phyloP scores from a whole-genome alignment of 345 rosid species.

The Microcos paniculata region DNA sequence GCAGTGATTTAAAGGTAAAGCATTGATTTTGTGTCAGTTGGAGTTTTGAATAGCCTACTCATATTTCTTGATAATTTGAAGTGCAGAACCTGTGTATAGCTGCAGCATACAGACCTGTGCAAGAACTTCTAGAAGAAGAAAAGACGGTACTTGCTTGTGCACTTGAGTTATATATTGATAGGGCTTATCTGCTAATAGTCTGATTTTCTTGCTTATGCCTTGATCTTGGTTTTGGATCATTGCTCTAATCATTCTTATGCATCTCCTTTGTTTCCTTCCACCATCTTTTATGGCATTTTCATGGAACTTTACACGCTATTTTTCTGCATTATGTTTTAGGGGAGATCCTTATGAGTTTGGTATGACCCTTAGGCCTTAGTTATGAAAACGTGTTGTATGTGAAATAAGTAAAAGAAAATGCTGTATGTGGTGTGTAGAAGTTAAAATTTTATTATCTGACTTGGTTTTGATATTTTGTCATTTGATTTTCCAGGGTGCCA shows the following conservation, averaged over 20 bases:
- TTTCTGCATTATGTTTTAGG: too few relatives aligned
- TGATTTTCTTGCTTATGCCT: too few relatives aligned
- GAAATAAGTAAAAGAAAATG: too few relatives aligned
- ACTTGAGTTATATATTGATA: not conserved
- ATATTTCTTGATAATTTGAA: conserved; percentile 10
- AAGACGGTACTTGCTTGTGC: conserved; percentile 44
- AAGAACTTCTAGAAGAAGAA: conserved; percentile 85
- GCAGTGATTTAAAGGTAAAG: conserved; percentile 95
- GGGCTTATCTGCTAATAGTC: too few relatives aligned
- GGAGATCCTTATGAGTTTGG: too few relatives aligned
- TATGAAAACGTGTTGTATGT: too few relatives aligned
- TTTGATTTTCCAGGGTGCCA: conserved; percentile 40
- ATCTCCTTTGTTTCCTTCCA: too few relatives aligned
- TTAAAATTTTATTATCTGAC: not conserved
- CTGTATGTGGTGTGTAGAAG: not conserved
- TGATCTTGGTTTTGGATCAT: too few relatives aligned
- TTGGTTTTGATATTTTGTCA: not conserved
- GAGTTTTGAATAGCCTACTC: conserved; percentile 9
- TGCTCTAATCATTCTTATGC: too few relatives aligned
- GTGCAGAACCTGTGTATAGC: conserved; percentile 92
- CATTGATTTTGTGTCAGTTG: not conserved
- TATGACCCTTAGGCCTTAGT: too few relatives aligned
- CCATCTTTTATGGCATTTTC: too few relatives aligned
- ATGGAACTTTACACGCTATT: too few relatives aligned
- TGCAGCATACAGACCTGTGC: conserved; percentile 97